These are phyloP conservation scores for Cymbidium sinense DNA, from an alignment of 106 monocot genomes.

Conservation along the genomic window DNA sequence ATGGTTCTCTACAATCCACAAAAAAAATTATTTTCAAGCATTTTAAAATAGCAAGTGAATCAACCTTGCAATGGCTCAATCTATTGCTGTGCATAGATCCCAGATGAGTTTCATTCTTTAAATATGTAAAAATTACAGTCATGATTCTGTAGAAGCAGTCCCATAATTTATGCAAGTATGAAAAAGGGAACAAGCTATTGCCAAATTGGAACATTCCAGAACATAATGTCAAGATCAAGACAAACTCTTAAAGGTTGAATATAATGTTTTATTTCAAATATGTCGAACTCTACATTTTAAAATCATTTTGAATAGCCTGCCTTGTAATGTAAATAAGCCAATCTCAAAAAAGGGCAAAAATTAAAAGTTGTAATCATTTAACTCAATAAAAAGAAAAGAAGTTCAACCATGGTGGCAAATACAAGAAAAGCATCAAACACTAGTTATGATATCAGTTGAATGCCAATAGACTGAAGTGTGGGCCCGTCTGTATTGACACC, in stretches of 20 bases:
- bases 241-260: neutral
- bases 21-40: neutral
- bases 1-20: neutral
- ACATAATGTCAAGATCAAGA: neutral
- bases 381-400: neutral
- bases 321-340: neutral
- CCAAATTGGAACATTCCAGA: neutral
- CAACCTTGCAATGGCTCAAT: neutral
- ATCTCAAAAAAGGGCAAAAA: neutral
- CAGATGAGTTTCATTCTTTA: neutral
- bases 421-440: neutral
- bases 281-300: neutral
- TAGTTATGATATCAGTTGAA: neutral
- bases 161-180: neutral
- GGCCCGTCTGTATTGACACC: neutral
- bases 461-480: neutral
- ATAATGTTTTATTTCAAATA: neutral
- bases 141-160: neutral
- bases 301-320: neutral
- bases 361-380: neutral
- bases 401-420: neutral
- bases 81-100: neutral
- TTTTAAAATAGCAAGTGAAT: neutral
- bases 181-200: neutral
- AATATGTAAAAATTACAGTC: neutral